Percentiles rank a stretch among this genome's conserved stretches.
Conservation (phyloP, 176 grass and related monocot species). For the Microstegium vimineum region DNA sequence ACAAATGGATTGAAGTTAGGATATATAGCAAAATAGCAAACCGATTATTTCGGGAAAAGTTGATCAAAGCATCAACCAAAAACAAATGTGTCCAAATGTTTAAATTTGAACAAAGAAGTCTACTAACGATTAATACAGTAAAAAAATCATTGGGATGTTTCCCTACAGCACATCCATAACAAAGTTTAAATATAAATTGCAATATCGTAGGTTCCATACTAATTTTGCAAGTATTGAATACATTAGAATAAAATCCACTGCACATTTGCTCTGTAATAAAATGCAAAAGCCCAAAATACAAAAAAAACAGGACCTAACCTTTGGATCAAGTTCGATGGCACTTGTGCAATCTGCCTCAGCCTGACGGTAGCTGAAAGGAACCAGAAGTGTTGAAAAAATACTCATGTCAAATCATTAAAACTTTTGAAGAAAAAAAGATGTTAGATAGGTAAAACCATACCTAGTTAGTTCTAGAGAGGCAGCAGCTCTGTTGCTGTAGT, state of each 20-base stretch:
- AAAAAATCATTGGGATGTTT: not conserved
- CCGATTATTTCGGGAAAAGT: not conserved
- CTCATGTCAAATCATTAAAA: not conserved
- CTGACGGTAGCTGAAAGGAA: constrained; percentile 80
- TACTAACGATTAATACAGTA: not conserved
- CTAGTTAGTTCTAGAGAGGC: constrained; percentile 78
- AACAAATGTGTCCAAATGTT: not conserved
- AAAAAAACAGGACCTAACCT: constrained; percentile 49
- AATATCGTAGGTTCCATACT: not conserved
- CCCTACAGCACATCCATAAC: not conserved
- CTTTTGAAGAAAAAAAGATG: not conserved
- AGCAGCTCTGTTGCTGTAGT: constrained; percentile 94
- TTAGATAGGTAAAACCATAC: constrained; percentile 27
- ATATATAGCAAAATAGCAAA: not conserved
- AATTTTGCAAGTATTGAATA: not conserved
- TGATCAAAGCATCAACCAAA: not conserved
- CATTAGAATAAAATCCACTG: not conserved
- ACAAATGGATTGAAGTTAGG: not conserved
- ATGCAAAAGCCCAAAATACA: not conserved
- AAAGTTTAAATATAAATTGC: not conserved
- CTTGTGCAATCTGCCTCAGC: constrained; percentile 88
- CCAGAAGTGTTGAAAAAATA: not conserved
- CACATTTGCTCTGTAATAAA: not conserved
- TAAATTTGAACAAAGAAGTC: not conserved
- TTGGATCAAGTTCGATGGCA: constrained; percentile 87